phyloP scores from a whole-genome alignment of 2,329 filamentous ascomycete genomes.

The Paraphaeosphaeria minitans region DNA sequence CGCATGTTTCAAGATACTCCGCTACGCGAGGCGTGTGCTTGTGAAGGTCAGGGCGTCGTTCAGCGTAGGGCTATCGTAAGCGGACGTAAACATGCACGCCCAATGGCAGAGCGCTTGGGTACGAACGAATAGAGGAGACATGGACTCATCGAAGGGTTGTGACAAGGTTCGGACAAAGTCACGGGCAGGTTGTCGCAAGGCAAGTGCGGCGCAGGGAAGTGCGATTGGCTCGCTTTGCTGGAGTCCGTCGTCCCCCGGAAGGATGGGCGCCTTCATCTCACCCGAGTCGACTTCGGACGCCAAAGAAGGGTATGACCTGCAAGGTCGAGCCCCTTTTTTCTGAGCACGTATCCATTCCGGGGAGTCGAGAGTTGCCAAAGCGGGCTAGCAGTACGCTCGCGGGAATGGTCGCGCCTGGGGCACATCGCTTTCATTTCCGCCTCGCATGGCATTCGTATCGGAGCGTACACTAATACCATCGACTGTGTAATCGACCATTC shows the following conservation, averaged over 20 bases:
- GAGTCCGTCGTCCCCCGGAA: conserved; percentile 4
- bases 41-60: conserved; percentile 1
- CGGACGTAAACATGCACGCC: background rate
- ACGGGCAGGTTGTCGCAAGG: conserved; percentile 2
- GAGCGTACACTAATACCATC: conserved; percentile 1
- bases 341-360: background rate
- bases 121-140: background rate
- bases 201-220: background rate
- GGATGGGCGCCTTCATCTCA: conserved; percentile 1
- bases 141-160: conserved; percentile 6
- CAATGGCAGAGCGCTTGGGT: background rate
- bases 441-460: background rate
- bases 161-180: conserved; percentile 11
- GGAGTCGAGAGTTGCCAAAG: background rate
- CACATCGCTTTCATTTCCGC: conserved; percentile 5
- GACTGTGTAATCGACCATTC: background rate
- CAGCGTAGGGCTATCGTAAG: background rate
- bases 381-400: conserved; percentile 7
- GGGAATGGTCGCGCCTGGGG: background rate
- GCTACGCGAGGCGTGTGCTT: conserved; percentile 1
- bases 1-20: conserved; percentile 8
- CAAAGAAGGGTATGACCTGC: conserved; percentile 4
- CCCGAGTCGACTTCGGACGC: background rate
- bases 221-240: conserved; percentile 3
- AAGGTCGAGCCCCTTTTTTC: conserved; percentile 3